A percentile compares a stretch with the other conserved stretches of the same genome.
phyloP scores from a whole-genome alignment of 257 asterid species.

The Nicotiana tabacum region DNA sequence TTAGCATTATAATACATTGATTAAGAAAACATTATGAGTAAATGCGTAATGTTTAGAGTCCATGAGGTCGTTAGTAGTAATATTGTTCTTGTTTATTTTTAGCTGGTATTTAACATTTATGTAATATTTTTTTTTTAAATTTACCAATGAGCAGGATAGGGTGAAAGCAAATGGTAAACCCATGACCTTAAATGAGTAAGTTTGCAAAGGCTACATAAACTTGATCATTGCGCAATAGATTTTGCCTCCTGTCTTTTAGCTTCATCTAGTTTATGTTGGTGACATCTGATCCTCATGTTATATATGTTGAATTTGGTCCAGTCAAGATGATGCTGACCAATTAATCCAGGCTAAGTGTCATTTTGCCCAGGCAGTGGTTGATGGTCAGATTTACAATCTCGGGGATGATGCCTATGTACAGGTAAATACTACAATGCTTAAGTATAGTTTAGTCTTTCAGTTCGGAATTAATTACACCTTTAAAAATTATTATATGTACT shows the following conservation, averaged over 20 bases:
- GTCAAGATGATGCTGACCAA: slow-evolving; percentile 19
- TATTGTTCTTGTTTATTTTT: not conserved
- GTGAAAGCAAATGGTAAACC: not conserved
- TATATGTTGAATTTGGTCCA: not conserved
- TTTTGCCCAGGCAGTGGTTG: slow-evolving; percentile 43
- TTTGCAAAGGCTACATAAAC: not conserved
- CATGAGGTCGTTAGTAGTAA: not conserved
- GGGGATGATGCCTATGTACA: slow-evolving; percentile 62
- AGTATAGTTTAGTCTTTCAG: not conserved
- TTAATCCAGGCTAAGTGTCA: slow-evolving; percentile 44
- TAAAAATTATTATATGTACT: not conserved
- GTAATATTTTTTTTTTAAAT: not conserved
- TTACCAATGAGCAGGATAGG: not conserved
- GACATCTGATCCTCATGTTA: not conserved
- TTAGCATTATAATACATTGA: not conserved
- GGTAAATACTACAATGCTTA: slow-evolving; percentile 29
- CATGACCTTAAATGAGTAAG: not conserved
- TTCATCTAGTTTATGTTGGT: not conserved
- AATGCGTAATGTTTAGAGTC: not conserved
- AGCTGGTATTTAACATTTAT: not conserved
- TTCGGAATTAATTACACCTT: not conserved
- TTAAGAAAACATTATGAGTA: not conserved
- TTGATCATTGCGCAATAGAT: not conserved
- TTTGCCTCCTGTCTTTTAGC: not conserved
- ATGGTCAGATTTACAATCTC: slow-evolving; percentile 36